Percentiles rank a stretch among this genome's conserved stretches.
Conservation (phyloP, 805 yeast species). For the Wickerhamomyces hampshirensis region DNA sequence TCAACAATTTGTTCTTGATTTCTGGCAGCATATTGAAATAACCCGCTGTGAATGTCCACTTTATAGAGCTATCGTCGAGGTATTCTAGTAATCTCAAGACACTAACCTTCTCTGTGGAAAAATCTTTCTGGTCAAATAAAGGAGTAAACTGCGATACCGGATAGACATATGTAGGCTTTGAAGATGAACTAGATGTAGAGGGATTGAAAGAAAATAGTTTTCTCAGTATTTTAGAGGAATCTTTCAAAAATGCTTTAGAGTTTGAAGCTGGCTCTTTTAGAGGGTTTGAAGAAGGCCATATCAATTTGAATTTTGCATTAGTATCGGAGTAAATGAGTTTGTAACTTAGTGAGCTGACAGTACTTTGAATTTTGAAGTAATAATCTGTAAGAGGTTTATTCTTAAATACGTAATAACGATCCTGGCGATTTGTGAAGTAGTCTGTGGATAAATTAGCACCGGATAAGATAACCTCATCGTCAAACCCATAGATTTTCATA, state of each 20-base stretch:
- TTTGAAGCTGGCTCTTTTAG: conserved; percentile 65
- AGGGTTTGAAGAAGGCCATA: conserved; percentile 70
- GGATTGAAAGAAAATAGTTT: conserved; percentile 50
- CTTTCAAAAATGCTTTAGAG: conserved; percentile 44
- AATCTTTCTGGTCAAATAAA: conserved; percentile 53
- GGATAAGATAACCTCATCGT: conserved; percentile 77
- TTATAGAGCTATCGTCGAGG: conserved; percentile 47
- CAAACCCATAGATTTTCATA: conserved; percentile 95
- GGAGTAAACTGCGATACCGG: conserved; percentile 94
- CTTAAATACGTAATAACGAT: conserved; percentile 76
- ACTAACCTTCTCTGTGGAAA: conserved; percentile 79
- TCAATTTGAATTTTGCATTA: conserved; percentile 47
- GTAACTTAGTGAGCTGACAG: conserved; percentile 69
- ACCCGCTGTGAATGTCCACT: conserved; percentile 93
- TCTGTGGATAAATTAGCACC: conserved; percentile 93
- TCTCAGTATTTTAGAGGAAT: conserved; percentile 50
- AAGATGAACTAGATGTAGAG: conserved; percentile 14
- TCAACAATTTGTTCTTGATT: conserved; percentile 53
- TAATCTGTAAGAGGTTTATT: conserved; percentile 59
- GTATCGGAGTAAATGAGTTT: conserved; percentile 44
- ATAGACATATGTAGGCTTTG: conserved; percentile 59
- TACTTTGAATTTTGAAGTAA: conserved; percentile 63
- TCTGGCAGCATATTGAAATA: conserved; percentile 88
- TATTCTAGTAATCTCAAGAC: conserved; percentile 56
- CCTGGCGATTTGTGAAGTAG: conserved; percentile 93